Evolutionary conservation across 2,329 filamentous ascomycete species (phyloP).

Genomic region (Colletotrichum endophyticum): DNA sequence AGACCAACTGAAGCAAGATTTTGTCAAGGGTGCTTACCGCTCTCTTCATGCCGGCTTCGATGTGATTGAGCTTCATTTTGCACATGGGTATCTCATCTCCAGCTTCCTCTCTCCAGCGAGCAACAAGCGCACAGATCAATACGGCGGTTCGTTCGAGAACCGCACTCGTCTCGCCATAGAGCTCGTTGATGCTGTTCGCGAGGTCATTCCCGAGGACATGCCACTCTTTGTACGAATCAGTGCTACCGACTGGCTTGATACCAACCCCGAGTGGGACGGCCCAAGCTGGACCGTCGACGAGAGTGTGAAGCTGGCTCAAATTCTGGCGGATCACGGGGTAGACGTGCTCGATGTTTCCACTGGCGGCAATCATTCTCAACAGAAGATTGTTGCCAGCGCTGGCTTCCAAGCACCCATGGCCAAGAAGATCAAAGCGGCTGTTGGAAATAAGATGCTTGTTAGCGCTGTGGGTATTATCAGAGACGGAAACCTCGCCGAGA

Average conservation of each 20-base stretch:
- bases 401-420: conserved; percentile 77
- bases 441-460: conserved; percentile 62
- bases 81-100: conserved; percentile 75
- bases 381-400: conserved; percentile 62
- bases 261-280: conserved; percentile 50
- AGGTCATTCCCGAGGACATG: conserved; percentile 66
- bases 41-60: conserved; percentile 71
- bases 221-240: conserved; percentile 76
- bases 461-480: conserved; percentile 54
- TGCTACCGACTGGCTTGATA: conserved; percentile 78
- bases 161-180: conserved; percentile 72
- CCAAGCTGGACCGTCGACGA: conserved; percentile 75
- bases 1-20: conserved; percentile 64
- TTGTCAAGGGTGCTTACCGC: conserved; percentile 55
- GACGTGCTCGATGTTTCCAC: conserved; percentile 77
- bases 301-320: conserved; percentile 64
- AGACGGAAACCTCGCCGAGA: conserved; percentile 48
- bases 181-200: conserved; percentile 52
- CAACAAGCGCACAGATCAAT: conserved; percentile 72
- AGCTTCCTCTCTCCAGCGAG: conserved; percentile 71
- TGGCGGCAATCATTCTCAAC: conserved; percentile 66
- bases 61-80: conserved; percentile 75
- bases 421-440: conserved; percentile 71
- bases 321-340: conserved; percentile 70
- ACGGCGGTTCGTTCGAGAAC: conserved; percentile 76